A percentile compares a stretch with the other conserved stretches of the same genome.
Evolutionary conservation across 169 alveolate species (phyloP).

Genomic region (Cryptosporidium parvum): DNA sequence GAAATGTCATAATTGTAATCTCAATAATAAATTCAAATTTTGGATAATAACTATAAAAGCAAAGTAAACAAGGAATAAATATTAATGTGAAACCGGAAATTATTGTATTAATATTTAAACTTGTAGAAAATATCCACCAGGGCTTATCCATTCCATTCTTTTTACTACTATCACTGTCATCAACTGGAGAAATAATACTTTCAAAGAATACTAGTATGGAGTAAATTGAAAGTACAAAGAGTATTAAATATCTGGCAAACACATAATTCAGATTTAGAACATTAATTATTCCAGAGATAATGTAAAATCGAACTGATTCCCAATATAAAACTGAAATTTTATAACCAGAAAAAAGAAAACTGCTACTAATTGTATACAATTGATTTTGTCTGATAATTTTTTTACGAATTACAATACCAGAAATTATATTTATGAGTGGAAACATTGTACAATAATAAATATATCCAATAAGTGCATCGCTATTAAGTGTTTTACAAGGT

Average conservation of each 20-base stretch:
- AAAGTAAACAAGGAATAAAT: constrained; percentile 13
- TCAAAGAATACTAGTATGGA: constrained; percentile 22
- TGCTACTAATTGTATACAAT: constrained; percentile 56
- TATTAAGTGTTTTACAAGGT: constrained; percentile 38
- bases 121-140: constrained; percentile 64
- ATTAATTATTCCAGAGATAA: constrained; percentile 8
- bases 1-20: constrained; percentile 2
- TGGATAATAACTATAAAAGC: constrained; percentile 38
- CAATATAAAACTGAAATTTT: constrained; percentile 33
- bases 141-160: constrained; percentile 52
- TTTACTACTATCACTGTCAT: constrained; percentile 17
- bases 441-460: constrained; percentile 21
- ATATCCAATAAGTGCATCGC: constrained; percentile 21
- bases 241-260: constrained; percentile 22
- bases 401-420: neutral
- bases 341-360: constrained; percentile 65
- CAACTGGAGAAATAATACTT: constrained; percentile 49
- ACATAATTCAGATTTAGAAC: constrained; percentile 27
- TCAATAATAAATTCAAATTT: constrained; percentile 1
- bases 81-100: constrained; percentile 16
- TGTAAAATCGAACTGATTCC: constrained; percentile 53
- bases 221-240: constrained; percentile 45
- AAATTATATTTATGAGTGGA: constrained; percentile 51
- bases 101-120: neutral
- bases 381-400: constrained; percentile 23